Evolutionary conservation across 2,329 filamentous ascomycete genomes (phyloP).

Genomic region (Grosmannia clavigera): DNA sequence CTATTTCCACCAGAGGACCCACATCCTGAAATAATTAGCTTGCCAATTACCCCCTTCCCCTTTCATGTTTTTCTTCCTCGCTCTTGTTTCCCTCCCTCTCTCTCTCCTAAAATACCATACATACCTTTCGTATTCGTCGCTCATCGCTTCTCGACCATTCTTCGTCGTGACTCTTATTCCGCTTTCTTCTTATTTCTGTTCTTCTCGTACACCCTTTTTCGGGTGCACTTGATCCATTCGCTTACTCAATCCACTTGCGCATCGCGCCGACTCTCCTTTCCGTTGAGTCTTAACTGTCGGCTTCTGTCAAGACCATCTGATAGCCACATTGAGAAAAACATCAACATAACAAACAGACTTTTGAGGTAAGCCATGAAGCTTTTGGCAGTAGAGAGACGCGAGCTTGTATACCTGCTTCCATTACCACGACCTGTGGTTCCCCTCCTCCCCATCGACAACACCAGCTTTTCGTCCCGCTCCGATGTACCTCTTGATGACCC

Average conservation of each 20-base stretch:
- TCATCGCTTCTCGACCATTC: constrained; percentile 10
- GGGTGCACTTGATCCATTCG: constrained; percentile 1
- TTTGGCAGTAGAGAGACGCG: too few species aligned
- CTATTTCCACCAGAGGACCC: not conserved
- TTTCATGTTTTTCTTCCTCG: constrained; percentile 4
- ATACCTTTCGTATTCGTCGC: constrained; percentile 8
- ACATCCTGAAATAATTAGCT: constrained; percentile 1
- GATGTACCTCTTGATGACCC: too few species aligned
- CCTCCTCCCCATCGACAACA: too few species aligned
- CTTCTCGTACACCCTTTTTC: not conserved
- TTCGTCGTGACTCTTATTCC: constrained; percentile 5
- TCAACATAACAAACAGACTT: not conserved
- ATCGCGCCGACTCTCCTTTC: not conserved
- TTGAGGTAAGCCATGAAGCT: not conserved
- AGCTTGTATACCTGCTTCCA: too few species aligned
- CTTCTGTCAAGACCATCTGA: not conserved
- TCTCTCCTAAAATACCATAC: not conserved
- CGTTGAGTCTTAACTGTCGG: not conserved
- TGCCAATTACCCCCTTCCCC: constrained; percentile 8
- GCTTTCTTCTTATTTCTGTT: not conserved
- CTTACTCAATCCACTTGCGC: not conserved
- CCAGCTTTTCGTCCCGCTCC: too few species aligned
- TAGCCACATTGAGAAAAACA: not conserved
- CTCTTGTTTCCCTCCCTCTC: constrained; percentile 2
- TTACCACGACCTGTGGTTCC: too few species aligned